These are phyloP conservation scores for Lignosus rhinocerotis DNA, from an alignment of 1,284 basidiomycete genomes.

Conservation along the genomic window DNA sequence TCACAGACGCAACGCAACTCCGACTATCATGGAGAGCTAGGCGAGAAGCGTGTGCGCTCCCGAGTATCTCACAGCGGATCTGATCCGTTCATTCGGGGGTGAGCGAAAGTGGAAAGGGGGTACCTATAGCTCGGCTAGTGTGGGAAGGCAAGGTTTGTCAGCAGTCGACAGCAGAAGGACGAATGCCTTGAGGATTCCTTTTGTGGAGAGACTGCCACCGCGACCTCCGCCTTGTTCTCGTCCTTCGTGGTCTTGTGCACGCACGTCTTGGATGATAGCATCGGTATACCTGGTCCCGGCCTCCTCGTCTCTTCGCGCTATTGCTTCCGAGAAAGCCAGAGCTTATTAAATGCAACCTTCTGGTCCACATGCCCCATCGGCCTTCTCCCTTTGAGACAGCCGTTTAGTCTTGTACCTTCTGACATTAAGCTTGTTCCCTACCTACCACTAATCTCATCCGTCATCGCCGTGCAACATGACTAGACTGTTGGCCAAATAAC, in stretches of 20 bases:
- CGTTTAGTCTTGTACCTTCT: conserved; percentile 10
- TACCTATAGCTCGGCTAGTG: conserved; percentile 4
- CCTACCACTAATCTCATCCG: neutral
- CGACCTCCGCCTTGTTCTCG: conserved; percentile 1
- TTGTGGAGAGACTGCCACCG: conserved; percentile 4
- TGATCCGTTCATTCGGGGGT: conserved; percentile 11
- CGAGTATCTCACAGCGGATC: conserved; percentile 13
- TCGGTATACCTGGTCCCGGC: neutral
- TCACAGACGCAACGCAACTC: neutral
- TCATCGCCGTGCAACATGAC: neutral
- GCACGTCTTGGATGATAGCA: neutral
- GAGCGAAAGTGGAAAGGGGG: conserved; percentile 1
- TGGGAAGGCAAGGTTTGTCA: conserved; percentile 22
- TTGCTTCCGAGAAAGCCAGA: conserved; percentile 13
- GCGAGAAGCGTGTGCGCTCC: neutral
- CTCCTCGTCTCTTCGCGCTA: conserved; percentile 8
- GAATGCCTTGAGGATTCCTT: conserved; percentile 6
- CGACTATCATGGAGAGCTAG: neutral
- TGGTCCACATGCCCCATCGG: conserved; percentile 6
- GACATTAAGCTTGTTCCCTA: neutral
- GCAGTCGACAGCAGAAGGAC: conserved; percentile 1
- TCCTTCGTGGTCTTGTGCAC: conserved; percentile 15
- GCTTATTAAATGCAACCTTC: conserved; percentile 15
- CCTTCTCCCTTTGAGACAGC: conserved; percentile 6
- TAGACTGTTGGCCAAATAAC: neutral